Conservation (phyloP, 768 basidiomycete genomes). For the Boletus edulis region DNA sequence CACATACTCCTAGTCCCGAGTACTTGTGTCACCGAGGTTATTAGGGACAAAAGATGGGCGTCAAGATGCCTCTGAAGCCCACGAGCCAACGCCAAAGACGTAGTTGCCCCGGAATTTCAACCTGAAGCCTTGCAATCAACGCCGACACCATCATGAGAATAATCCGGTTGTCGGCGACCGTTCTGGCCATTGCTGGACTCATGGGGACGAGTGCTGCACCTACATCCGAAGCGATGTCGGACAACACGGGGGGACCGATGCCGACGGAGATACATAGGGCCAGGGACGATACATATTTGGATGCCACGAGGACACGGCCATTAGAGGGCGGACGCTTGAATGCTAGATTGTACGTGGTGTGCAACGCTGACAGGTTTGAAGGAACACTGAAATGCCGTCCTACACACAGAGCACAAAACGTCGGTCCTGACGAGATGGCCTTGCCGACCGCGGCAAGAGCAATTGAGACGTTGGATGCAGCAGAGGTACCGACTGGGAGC, state of each 20-base stretch:
- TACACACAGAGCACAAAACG: constrained; percentile 8
- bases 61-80: not conserved
- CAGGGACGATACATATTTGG: constrained; percentile 10
- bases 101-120: not conserved
- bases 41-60: not conserved
- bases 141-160: constrained; percentile 4
- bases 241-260: not conserved
- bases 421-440: not conserved
- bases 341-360: constrained; percentile 12
- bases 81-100: not conserved
- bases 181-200: constrained; percentile 4
- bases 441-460: not conserved
- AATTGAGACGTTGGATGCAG: not conserved
- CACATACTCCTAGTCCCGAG: constrained; percentile 15
- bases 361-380: not conserved
- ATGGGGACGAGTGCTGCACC: constrained; percentile 12
- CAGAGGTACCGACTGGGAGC: not conserved
- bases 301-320: not conserved
- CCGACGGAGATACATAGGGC: constrained; percentile 12
- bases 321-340: not conserved
- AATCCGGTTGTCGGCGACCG: not conserved
- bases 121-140: not conserved
- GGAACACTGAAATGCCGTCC: constrained; percentile 1
- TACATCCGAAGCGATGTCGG: not conserved
- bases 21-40: constrained; percentile 6